These are phyloP conservation scores for Aspergillus sp. DNA, from an alignment of 2,329 filamentous ascomycete genomes.

Conservation along the genomic window DNA sequence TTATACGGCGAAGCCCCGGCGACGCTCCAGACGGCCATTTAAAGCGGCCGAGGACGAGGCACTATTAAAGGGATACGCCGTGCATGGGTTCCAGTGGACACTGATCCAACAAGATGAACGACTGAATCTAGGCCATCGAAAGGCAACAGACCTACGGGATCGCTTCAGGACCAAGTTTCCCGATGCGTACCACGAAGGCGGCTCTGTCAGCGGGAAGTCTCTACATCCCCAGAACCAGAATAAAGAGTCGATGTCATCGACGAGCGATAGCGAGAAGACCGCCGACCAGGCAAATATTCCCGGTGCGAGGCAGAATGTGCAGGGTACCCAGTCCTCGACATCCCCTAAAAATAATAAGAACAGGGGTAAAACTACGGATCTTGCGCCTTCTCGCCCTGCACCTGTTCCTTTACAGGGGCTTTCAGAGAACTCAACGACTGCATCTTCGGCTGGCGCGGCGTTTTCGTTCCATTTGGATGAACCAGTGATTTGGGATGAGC, in stretches of 20 bases:
- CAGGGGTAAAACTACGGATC: constrained; percentile 19
- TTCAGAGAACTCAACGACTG: constrained; percentile 14
- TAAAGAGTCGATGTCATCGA: neutral
- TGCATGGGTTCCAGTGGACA: constrained; percentile 54
- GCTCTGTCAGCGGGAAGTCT: constrained; percentile 30
- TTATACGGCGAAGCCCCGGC: constrained; percentile 36
- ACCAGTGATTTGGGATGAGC: constrained; percentile 34
- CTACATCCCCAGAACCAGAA: constrained; percentile 10
- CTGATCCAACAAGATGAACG: constrained; percentile 49
- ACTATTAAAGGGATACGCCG: constrained; percentile 50
- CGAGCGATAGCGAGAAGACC: constrained; percentile 1
- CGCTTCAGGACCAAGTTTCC: constrained; percentile 54
- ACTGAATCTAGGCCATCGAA: constrained; percentile 44
- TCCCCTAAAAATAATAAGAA: constrained; percentile 8
- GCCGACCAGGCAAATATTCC: neutral
- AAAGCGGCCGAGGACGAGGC: constrained; percentile 51
- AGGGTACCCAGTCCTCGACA: constrained; percentile 4
- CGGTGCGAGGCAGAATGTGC: constrained; percentile 7
- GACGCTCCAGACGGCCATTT: constrained; percentile 49
- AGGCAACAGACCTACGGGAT: constrained; percentile 53
- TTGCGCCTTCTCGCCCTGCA: constrained; percentile 24
- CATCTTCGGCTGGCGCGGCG: constrained; percentile 5
- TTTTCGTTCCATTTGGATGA: constrained; percentile 30
- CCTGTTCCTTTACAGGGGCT: constrained; percentile 18
- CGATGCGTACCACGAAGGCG: constrained; percentile 44